Evolutionary conservation across 2,329 filamentous ascomycete genomes (phyloP).

Genomic region (Pyrenophora graminea): DNA sequence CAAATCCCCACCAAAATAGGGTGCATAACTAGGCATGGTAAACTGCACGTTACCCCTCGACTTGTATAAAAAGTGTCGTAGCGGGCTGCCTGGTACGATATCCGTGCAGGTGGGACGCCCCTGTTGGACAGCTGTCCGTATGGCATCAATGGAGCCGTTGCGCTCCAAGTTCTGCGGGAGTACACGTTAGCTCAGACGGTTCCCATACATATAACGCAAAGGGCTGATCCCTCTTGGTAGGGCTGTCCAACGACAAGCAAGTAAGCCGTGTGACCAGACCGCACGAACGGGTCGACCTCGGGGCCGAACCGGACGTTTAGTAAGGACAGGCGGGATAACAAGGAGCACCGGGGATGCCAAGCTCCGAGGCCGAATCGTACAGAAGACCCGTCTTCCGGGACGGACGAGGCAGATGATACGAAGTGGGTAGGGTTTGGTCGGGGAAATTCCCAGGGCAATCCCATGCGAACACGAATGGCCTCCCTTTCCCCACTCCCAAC

Average conservation of each 20-base stretch:
- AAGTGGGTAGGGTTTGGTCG: neutral
- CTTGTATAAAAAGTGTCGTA: slow-evolving; percentile 96
- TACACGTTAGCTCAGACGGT: slow-evolving; percentile 11
- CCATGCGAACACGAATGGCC: slow-evolving; percentile 7
- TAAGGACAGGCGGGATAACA: neutral
- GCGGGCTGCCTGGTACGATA: slow-evolving; percentile 76
- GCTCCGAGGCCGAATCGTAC: slow-evolving; percentile 6
- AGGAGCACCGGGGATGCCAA: slow-evolving; percentile 2
- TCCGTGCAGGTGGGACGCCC: slow-evolving; percentile 75
- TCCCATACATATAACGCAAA: too few relatives aligned
- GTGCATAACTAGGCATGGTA: slow-evolving; percentile 80
- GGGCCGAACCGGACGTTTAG: too few relatives aligned
- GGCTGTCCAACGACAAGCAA: too few relatives aligned
- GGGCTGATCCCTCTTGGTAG: too few relatives aligned
- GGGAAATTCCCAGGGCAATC: neutral
- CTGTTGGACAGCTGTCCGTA: slow-evolving; percentile 69
- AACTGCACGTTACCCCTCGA: slow-evolving; percentile 94
- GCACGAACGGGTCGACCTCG: too few relatives aligned
- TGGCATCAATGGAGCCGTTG: slow-evolving; percentile 74
- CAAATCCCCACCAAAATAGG: slow-evolving; percentile 65
- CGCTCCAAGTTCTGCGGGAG: slow-evolving; percentile 58
- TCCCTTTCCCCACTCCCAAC: neutral
- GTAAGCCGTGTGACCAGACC: too few relatives aligned
- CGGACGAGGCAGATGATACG: neutral
- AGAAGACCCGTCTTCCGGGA: slow-evolving; percentile 1